Conservation (phyloP, 1,139 yeast genomes). For the Taiozyma sp. region DNA sequence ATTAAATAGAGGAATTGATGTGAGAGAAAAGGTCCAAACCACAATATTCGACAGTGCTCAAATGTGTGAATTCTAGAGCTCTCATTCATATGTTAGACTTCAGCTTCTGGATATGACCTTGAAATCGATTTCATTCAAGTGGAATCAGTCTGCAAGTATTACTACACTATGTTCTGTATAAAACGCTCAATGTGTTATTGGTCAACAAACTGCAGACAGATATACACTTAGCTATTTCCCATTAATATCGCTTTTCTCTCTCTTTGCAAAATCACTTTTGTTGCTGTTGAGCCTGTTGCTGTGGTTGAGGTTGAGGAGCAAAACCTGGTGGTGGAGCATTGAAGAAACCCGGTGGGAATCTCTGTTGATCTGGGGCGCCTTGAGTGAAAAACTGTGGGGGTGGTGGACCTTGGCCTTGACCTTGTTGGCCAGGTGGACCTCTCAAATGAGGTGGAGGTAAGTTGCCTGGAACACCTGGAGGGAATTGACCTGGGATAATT, state of each 20-base stretch:
- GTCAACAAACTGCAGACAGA: neutral
- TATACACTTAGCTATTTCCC: neutral
- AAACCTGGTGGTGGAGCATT: slow-evolving; percentile 21
- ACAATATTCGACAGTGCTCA: too few species aligned
- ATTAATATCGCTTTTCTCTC: neutral
- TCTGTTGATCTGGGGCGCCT: slow-evolving; percentile 10
- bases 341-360: slow-evolving; percentile 21
- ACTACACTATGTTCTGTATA: neutral
- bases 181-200: neutral
- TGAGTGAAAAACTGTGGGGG: slow-evolving; percentile 16
- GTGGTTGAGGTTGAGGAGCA: slow-evolving; percentile 5
- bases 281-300: slow-evolving; percentile 1
- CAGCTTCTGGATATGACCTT: too few species aligned
- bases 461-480: slow-evolving; percentile 13
- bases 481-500: slow-evolving; percentile 9
- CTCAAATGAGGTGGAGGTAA: slow-evolving; percentile 13
- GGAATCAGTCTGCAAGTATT: neutral
- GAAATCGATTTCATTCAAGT: too few species aligned
- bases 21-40: too few species aligned
- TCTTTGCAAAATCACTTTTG: neutral
- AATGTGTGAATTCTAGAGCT: too few species aligned
- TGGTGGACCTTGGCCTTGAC: slow-evolving; percentile 7
- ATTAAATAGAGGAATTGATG: too few species aligned
- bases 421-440: slow-evolving; percentile 4
- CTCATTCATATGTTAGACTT: too few species aligned